Evolutionary conservation across 208 protist genomes (phyloP).

Genomic region (Crithidia brevicula): DNA sequence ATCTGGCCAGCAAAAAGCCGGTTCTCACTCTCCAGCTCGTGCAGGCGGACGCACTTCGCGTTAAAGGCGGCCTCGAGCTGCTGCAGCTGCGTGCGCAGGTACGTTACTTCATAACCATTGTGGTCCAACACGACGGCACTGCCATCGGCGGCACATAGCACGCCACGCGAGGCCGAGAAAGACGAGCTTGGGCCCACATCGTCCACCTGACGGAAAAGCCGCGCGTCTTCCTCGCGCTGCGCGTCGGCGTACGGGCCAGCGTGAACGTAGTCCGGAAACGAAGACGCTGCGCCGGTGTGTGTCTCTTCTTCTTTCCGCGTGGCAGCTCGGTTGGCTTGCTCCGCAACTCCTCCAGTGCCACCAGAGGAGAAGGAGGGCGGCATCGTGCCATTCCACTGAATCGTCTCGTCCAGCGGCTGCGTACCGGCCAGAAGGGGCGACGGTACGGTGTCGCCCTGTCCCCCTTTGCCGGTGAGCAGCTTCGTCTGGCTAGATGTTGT

Average conservation of each 20-base stretch:
- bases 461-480: background rate
- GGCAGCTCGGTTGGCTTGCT: too few relatives aligned
- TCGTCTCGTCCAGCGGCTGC: constrained; percentile 18
- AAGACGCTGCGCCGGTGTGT: background rate
- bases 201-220: constrained; percentile 9
- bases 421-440: background rate
- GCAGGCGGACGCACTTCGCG: constrained; percentile 76
- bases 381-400: constrained; percentile 41
- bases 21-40: constrained; percentile 83
- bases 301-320: background rate
- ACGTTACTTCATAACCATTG: constrained; percentile 81
- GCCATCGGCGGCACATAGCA: constrained; percentile 2
- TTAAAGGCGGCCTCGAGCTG: constrained; percentile 89
- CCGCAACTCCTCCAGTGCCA: too few relatives aligned
- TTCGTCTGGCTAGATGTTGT: background rate
- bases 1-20: constrained; percentile 49
- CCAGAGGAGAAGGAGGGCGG: constrained; percentile 9
- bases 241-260: background rate
- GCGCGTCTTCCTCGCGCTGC: background rate
- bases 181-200: background rate
- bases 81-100: constrained; percentile 76
- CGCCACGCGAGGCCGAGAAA: background rate
- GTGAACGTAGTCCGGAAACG: background rate
- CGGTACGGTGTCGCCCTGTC: too few relatives aligned
- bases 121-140: constrained; percentile 61